A percentile compares a stretch with the other conserved stretches of the same genome.
phyloP scores from a whole-genome alignment of 2,329 filamentous ascomycete species.

The Colletotrichum sp. region DNA sequence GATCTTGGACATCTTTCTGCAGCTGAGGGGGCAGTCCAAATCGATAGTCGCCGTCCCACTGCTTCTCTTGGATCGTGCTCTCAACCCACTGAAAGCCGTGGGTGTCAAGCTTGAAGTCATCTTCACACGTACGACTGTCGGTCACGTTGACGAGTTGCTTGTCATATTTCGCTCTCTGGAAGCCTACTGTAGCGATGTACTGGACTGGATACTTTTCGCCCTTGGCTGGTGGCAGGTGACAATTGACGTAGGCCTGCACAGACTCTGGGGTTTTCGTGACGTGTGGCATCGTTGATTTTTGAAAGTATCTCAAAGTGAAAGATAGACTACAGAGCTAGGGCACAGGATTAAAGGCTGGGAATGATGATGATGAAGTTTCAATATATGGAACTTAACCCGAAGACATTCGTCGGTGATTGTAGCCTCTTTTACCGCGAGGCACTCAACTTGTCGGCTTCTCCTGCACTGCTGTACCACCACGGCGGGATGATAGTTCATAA shows the following conservation, averaged over 20 bases:
- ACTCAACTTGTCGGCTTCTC: not conserved
- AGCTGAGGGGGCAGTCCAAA: not conserved
- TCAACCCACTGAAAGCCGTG: constrained; percentile 61
- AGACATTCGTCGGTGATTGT: not conserved
- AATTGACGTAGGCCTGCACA: not conserved
- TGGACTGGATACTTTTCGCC: not conserved
- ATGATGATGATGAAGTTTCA: not conserved
- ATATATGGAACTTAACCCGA: not conserved
- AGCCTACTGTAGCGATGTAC: not conserved
- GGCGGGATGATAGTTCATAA: not conserved
- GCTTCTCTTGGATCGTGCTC: constrained; percentile 56
- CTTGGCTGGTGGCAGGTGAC: not conserved
- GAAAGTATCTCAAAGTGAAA: not conserved
- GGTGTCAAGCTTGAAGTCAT: constrained; percentile 64
- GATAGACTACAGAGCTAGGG: not conserved
- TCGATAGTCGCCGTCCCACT: constrained; percentile 28
- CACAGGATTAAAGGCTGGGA: accelerated
- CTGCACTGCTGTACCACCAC: not conserved
- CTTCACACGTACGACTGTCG: constrained; percentile 27
- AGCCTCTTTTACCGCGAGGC: not conserved
- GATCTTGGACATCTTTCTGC: not conserved
- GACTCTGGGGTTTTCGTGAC: not conserved
- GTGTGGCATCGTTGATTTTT: not conserved
- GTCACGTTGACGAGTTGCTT: not conserved
- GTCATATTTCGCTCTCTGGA: not conserved